phyloP scores from a whole-genome alignment of 345 rosid species.

The Eucalyptus tenuipes region DNA sequence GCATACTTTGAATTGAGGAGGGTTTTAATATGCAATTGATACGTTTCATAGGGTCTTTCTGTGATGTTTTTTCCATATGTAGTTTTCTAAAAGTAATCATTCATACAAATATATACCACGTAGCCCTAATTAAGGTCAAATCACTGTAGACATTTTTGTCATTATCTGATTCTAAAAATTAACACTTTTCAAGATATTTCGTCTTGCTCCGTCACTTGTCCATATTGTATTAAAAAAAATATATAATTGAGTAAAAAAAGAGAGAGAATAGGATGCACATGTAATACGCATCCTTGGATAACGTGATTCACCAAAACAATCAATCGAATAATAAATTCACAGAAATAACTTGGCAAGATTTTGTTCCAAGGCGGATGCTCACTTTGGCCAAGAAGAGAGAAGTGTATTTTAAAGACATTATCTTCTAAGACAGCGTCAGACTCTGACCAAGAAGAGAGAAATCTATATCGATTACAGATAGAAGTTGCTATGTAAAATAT shows the following conservation, averaged over 20 bases:
- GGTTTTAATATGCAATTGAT: too few relatives aligned
- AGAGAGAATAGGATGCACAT: not conserved
- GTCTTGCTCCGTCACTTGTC: not conserved
- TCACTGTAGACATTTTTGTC: not conserved
- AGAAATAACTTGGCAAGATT: not conserved
- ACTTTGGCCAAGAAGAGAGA: not conserved
- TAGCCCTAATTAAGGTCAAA: too few relatives aligned
- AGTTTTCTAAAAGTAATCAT: too few relatives aligned
- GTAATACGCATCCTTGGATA: not conserved
- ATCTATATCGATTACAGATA: not conserved
- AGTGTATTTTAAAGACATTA: too few relatives aligned
- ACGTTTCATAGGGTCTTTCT: too few relatives aligned
- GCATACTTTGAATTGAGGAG: too few relatives aligned
- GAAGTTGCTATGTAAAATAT: not conserved
- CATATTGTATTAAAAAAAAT: not conserved
- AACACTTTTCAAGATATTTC: not conserved
- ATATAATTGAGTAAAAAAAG: too few relatives aligned
- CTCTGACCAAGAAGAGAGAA: too few relatives aligned
- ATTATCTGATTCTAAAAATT: not conserved
- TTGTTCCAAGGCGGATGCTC: not conserved
- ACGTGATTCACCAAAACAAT: not conserved
- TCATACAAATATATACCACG: too few relatives aligned
- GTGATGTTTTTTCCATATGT: too few relatives aligned
- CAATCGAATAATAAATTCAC: not conserved
- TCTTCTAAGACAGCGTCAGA: not conserved